Base-by-base conservation (phyloP, 2,329 filamentous ascomycete species). In the Drechslerella dactyloides region DNA sequence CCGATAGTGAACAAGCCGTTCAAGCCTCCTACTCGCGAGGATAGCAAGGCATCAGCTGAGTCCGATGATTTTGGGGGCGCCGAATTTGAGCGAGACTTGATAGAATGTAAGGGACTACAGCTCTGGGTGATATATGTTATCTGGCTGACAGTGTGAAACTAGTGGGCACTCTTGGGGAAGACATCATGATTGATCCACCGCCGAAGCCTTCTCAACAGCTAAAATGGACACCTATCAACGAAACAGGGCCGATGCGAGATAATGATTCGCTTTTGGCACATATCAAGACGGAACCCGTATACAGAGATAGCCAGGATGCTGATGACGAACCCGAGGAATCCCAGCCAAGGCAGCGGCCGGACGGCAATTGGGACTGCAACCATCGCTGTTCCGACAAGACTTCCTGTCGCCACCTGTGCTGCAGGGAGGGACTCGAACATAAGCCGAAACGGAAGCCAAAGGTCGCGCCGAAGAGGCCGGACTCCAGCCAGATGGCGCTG, bases 321-420 rank as follows among this genome's bases (percentile, higher is more conserved):
- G 4, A 57, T 11, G 53, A 63, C 11, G 64, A 56, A 1, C n/a
- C 30, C 4, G 59, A 66, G 17, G 70, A 82, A 56, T 81, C 76
- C 2, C 81, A 81, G 73, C 80, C 88, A 2, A 56, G 54, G 19
- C 68, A 61, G 51, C 60, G 68, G 8, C 77, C 80, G 0, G 89
- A 87, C 76, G 87, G 87, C 1, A 87, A 84, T 68, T 89, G 85
- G 85, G 82, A 82, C 2, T 89, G 87, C 78, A 86, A 86, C 55
- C 87, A 89, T 76, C 80, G 79, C 46, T 89, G 87, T 30, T 69
- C 72, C 8, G 75, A 77, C 61, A 77, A 77, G 51, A 69, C 50
- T 60, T 74, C 74, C 40, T 89, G 87, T 78, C 89, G 86, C 76
- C 87, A 89, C 75, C 75, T 85, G 4, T 89, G 87, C 76, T 89